phyloP scores from a whole-genome alignment of 192 early-diverging fungal genomes.

The Gaertneriomyces sp. region DNA sequence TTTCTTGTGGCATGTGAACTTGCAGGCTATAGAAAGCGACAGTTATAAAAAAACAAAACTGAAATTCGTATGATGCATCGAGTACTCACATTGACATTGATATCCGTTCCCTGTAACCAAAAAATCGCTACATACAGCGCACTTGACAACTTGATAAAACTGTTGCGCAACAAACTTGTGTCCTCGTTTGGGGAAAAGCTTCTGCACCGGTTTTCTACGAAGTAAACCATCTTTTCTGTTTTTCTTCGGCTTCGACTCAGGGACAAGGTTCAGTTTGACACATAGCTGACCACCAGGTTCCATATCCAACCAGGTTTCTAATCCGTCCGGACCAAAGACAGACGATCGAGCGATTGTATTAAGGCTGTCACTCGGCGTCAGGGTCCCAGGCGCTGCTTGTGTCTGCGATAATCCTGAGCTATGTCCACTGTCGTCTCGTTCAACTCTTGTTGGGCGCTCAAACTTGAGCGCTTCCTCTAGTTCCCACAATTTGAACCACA shows the following conservation, averaged over 20 bases:
- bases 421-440: slow-evolving; percentile 12
- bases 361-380: background rate
- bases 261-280: slow-evolving; percentile 66
- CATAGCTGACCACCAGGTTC: slow-evolving; percentile 88
- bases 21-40: slow-evolving; percentile 62
- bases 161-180: slow-evolving; percentile 89
- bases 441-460: background rate
- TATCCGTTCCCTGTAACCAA: slow-evolving; percentile 82
- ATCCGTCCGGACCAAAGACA: slow-evolving; percentile 3
- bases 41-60: slow-evolving; percentile 2
- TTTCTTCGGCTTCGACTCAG: background rate
- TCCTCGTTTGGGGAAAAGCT: slow-evolving; percentile 83
- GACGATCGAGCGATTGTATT: too few species aligned
- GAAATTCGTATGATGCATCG: background rate
- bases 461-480: slow-evolving; percentile 73
- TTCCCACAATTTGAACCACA: slow-evolving; percentile 94
- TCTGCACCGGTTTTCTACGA: slow-evolving; percentile 70
- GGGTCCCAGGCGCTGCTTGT: background rate
- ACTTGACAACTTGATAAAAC: slow-evolving; percentile 98
- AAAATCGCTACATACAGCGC: slow-evolving; percentile 92
- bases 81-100: slow-evolving; percentile 79
- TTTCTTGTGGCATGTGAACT: slow-evolving; percentile 88
- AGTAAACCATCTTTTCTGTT: slow-evolving; percentile 25
- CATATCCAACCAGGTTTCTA: slow-evolving; percentile 84
- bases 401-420: slow-evolving; percentile 20